Conservation (phyloP, 495 filamentous ascomycete genomes). For the Penicillium coffeae region DNA sequence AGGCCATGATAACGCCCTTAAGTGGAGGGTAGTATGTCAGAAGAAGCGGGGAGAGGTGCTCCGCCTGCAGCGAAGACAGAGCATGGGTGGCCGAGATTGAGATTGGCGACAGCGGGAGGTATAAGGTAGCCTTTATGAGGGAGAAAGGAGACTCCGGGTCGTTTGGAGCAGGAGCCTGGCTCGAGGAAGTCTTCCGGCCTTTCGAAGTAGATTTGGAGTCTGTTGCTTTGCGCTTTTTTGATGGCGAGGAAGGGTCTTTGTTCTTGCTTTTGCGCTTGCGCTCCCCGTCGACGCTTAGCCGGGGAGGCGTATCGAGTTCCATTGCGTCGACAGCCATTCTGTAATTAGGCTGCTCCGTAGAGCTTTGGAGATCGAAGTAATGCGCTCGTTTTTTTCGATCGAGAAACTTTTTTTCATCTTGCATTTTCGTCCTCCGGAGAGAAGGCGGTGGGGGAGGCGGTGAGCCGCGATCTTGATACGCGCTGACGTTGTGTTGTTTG, state of each 20-base stretch:
- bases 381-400: constrained; percentile 11
- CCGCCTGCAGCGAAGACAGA: constrained; percentile 62
- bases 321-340: constrained; percentile 44
- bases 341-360: constrained; percentile 22
- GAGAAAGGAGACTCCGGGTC: constrained; percentile 53
- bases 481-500: constrained; percentile 2
- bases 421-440: constrained; percentile 16
- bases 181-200: constrained; percentile 28
- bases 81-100: constrained; percentile 59
- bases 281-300: constrained; percentile 17
- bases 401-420: constrained; percentile 34
- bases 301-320: constrained; percentile 35
- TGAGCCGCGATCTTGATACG: constrained; percentile 11
- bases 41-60: constrained; percentile 72
- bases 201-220: constrained; percentile 13
- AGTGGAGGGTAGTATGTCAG: constrained; percentile 72
- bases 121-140: constrained; percentile 59
- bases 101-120: constrained; percentile 67
- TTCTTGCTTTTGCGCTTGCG: constrained; percentile 54
- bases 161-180: constrained; percentile 2
- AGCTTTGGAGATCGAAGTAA: constrained; percentile 10
- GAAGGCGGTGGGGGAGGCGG: constrained; percentile 38
- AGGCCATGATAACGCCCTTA: constrained; percentile 66
- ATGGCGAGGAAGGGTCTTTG: constrained; percentile 40
- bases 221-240: constrained; percentile 49